Conservation (phyloP, 225 moss, liverwort and hornwort genomes). For the Polytrichum formosum region DNA sequence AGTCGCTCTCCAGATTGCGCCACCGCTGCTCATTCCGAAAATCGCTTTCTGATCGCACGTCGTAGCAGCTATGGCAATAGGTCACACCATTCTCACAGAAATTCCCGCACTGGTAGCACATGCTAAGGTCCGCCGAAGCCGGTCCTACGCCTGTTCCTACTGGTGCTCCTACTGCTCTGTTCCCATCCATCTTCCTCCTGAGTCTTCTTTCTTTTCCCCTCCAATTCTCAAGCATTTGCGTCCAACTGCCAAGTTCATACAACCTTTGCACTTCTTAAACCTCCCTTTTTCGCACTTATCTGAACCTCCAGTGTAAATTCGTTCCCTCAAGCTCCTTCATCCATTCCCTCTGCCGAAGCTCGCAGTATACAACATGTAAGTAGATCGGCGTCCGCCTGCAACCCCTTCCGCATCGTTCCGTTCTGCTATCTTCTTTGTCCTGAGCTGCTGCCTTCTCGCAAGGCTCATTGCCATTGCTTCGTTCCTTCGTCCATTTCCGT, state of each 20-base stretch:
- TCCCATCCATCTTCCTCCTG: slow-evolving; percentile 36
- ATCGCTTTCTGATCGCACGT: slow-evolving; percentile 65
- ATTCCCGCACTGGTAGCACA: slow-evolving; percentile 64
- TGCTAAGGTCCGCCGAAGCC: slow-evolving; percentile 34
- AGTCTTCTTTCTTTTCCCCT: slow-evolving; percentile 1
- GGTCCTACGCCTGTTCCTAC: background rate
- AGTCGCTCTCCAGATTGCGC: slow-evolving; percentile 61
- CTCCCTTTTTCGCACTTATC: background rate
- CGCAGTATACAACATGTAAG: too few species aligned
- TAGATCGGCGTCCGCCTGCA: too few species aligned
- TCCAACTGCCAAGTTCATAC: slow-evolving; percentile 17
- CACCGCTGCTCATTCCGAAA: slow-evolving; percentile 73
- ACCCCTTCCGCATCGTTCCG: too few species aligned
- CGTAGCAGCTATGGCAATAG: slow-evolving; percentile 61
- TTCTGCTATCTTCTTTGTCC: too few species aligned
- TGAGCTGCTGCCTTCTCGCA: too few species aligned
- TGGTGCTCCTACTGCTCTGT: slow-evolving; percentile 17
- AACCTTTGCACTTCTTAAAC: slow-evolving; percentile 6
- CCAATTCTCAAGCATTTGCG: slow-evolving; percentile 21
- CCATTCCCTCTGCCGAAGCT: too few species aligned
- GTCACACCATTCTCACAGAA: slow-evolving; percentile 60
- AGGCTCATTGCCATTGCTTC: background rate
- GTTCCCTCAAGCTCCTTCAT: too few species aligned
- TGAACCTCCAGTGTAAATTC: background rate
- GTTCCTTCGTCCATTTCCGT: background rate